Evolutionary conservation across 2,329 filamentous ascomycete genomes (phyloP), one percentile per base, ranked within the genome.

Genomic region (Cladorrhinum sp.): DNA sequence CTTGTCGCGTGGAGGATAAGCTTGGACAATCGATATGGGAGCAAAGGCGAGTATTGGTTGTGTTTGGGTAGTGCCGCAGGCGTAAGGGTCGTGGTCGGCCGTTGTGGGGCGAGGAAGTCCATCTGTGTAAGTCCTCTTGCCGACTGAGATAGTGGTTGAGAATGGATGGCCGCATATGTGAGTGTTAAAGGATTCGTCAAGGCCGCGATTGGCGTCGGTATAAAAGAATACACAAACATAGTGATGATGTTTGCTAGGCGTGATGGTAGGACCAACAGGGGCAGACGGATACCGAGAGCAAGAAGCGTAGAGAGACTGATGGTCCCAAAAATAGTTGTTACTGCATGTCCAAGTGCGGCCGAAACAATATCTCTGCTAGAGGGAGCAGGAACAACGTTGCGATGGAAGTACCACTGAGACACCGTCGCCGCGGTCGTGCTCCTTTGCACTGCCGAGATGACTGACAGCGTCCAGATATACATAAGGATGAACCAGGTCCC

Each of bases 341-440:
- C 80, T 2, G 93, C 89, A 76, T 99, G 95, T 54, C 81, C 80
- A 50, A 96, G 79, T 13, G 93, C 93, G 6, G 93, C 93, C 63
- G 85, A 81, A 24, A 98, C 92, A 52, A 98, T 89, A 58, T 93
- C 88, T 59, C 83, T 81, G 1, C 92, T 93, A 0, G 91, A 87
- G 2, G 92, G 87, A 8, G 88, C 81, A 4, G 93, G 92, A 10
- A 87, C 84, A 3, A 87, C 86, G 68, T 96, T 90, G 64, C 95
- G 91, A 75, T 98, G 93, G 75, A 98, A 99, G 76, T 99, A 99
- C 95, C 95, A 99, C 75, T 99, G 95, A 45, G 92, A 96, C 23
- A 98, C 93, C 0, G 93, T 96, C 10, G 95, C 95, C 23, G 92
- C 93, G 13, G 93, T 96, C 16, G 93, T 95, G 22, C 91, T 88